These are phyloP conservation scores for Fonsecaea erecta DNA, from an alignment of 2,329 filamentous ascomycete genomes.

Conservation along the genomic window DNA sequence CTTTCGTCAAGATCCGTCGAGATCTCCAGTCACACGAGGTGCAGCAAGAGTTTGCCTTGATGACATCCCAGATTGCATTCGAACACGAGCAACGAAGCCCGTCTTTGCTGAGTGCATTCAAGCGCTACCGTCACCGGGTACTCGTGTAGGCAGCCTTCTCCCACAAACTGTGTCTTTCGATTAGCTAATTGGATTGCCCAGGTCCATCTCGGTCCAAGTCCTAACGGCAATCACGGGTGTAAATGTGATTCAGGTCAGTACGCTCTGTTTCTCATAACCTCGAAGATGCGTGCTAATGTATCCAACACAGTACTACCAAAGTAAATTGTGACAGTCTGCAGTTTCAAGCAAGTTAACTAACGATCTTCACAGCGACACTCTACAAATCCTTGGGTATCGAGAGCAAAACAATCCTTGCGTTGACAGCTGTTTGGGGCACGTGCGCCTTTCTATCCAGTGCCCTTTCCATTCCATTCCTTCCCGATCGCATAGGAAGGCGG, in stretches of 20 bases:
- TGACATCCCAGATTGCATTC: conserved; percentile 86
- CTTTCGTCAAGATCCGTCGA: conserved; percentile 71
- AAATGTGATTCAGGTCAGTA: conserved; percentile 77
- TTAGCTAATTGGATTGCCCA: conserved; percentile 41
- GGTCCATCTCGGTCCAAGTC: conserved; percentile 71
- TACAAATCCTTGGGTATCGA: conserved; percentile 65
- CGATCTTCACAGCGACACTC: conserved; percentile 63
- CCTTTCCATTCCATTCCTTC: conserved; percentile 58
- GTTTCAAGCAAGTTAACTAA: conserved; percentile 40
- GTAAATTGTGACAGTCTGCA: conserved; percentile 7
- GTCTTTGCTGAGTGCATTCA: conserved; percentile 60
- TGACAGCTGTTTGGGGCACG: conserved; percentile 86
- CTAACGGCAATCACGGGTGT: conserved; percentile 83
- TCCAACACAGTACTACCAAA: conserved; percentile 65
- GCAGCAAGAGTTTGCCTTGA: conserved; percentile 77
- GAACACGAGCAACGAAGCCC: conserved; percentile 66
- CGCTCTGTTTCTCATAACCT: neutral
- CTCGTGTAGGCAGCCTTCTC: conserved; percentile 50
- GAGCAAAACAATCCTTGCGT: conserved; percentile 56
- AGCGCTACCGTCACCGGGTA: conserved; percentile 67
- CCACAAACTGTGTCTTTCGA: neutral
- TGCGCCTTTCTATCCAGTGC: conserved; percentile 85
- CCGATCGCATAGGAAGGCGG: conserved; percentile 63
- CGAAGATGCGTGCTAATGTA: neutral
- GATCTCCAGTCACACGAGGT: conserved; percentile 77